phyloP scores from a whole-genome alignment of 2,329 filamentous ascomycete genomes.

The Didymella pomorum region DNA sequence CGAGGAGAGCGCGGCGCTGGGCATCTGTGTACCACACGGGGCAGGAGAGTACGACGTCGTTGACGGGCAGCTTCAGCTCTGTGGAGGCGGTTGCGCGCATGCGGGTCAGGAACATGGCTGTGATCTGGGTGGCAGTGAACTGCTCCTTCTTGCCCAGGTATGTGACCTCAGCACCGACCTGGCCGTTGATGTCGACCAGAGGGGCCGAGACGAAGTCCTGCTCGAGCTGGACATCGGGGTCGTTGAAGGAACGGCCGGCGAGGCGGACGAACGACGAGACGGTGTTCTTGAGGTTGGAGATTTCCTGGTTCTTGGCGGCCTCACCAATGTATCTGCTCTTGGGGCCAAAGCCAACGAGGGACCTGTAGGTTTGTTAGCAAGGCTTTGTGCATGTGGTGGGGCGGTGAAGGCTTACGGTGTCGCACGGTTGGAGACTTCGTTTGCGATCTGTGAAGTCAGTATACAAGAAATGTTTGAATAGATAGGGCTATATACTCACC shows the following conservation, averaged over 20 bases:
- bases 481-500: slow-evolving; percentile 77
- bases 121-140: slow-evolving; percentile 93
- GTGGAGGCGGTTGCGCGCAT: slow-evolving; percentile 85
- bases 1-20: slow-evolving; percentile 87
- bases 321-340: slow-evolving; percentile 95
- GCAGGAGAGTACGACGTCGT: slow-evolving; percentile 91
- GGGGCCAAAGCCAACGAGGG: slow-evolving; percentile 92
- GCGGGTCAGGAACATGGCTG: slow-evolving; percentile 95
- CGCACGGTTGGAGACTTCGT: slow-evolving; percentile 97
- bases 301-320: slow-evolving; percentile 96
- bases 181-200: slow-evolving; percentile 88
- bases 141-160: slow-evolving; percentile 95
- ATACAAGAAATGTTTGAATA: too few relatives aligned
- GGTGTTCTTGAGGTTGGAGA: slow-evolving; percentile 99
- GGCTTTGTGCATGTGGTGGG: slow-evolving; percentile 1
- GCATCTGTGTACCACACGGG: slow-evolving; percentile 97
- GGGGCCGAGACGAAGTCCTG: slow-evolving; percentile 87
- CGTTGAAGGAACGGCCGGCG: slow-evolving; percentile 82
- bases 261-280: slow-evolving; percentile 92
- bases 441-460: slow-evolving; percentile 77
- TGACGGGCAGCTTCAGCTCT: slow-evolving; percentile 90
- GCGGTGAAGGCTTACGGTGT: slow-evolving; percentile 79
- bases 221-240: slow-evolving; percentile 93
- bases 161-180: slow-evolving; percentile 91
- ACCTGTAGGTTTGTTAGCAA: slow-evolving; percentile 55